phyloP scores from a whole-genome alignment of 2,329 filamentous ascomycete genomes.

The Hypoxylon sp. region DNA sequence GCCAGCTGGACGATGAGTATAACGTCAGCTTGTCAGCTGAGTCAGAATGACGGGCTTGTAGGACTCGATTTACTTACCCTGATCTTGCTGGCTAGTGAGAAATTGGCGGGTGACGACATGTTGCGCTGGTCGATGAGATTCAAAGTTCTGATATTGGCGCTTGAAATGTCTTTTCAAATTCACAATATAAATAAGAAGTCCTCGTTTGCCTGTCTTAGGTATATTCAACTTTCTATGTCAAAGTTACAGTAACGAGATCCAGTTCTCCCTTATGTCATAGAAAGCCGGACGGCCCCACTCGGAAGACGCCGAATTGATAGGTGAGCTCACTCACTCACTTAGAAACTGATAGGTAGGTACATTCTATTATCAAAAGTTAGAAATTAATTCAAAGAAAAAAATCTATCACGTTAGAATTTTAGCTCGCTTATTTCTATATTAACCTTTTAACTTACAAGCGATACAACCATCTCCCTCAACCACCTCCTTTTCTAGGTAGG shows the following conservation, averaged over 20 bases:
- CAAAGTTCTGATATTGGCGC: neutral
- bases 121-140: neutral
- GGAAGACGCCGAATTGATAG: conserved; percentile 5
- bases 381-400: neutral
- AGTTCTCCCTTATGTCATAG: neutral
- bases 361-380: too few species aligned
- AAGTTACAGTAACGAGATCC: too few species aligned
- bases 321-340: too few species aligned
- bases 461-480: conserved; percentile 3
- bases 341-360: too few species aligned
- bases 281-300: conserved; percentile 22
- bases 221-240: too few species aligned
- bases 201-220: too few species aligned
- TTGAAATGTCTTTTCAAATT: too few species aligned
- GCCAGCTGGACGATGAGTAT: conserved; percentile 55
- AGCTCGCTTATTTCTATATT: too few species aligned
- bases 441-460: too few species aligned
- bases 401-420: too few species aligned
- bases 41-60: conserved; percentile 5
- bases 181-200: too few species aligned
- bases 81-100: conserved; percentile 43
- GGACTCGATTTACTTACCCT: conserved; percentile 33
- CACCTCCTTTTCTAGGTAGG: conserved; percentile 18
- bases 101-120: conserved; percentile 35
- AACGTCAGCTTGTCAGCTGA: conserved; percentile 30